Percentiles rank a stretch among this genome's conserved stretches.
phyloP scores from a whole-genome alignment of 805 yeast genomes.

The Candida piceae region DNA sequence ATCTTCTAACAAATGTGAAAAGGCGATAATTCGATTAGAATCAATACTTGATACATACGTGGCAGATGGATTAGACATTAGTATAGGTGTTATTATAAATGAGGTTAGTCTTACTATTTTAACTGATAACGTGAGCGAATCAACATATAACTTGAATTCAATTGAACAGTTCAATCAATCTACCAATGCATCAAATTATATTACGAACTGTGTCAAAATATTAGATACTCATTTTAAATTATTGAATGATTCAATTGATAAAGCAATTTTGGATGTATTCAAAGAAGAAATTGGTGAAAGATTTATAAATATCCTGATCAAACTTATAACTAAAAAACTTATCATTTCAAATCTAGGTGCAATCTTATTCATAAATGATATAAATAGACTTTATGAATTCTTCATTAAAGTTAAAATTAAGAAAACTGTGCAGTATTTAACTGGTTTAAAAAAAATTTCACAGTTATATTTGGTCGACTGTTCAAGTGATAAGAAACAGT shows the following conservation, averaged over 20 bases:
- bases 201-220: conserved; percentile 54
- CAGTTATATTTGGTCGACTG: conserved; percentile 71
- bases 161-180: conserved; percentile 17
- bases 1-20: conserved; percentile 73
- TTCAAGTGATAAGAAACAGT: conserved; percentile 48
- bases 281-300: conserved; percentile 92
- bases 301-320: conserved; percentile 70
- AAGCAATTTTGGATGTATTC: conserved; percentile 82
- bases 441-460: conserved; percentile 78
- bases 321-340: conserved; percentile 62
- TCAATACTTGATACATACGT: conserved; percentile 78
- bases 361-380: conserved; percentile 70
- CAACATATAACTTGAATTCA: conserved; percentile 44
- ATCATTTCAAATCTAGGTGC: conserved; percentile 81
- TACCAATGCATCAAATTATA: conserved; percentile 52
- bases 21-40: conserved; percentile 56
- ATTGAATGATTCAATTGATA: conserved; percentile 78
- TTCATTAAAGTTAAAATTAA: conserved; percentile 57
- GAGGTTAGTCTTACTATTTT: conserved; percentile 44
- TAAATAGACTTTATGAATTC: conserved; percentile 74
- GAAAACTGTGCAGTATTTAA: conserved; percentile 69
- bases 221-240: conserved; percentile 68
- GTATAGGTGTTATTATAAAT: conserved; percentile 80
- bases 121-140: conserved; percentile 21
- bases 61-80: conserved; percentile 89